A percentile compares a stretch with the other conserved stretches of the same genome.
These are phyloP conservation scores for Paramecium primaurelia DNA, from an alignment of 73 alveolate species.

Conservation along the genomic window DNA sequence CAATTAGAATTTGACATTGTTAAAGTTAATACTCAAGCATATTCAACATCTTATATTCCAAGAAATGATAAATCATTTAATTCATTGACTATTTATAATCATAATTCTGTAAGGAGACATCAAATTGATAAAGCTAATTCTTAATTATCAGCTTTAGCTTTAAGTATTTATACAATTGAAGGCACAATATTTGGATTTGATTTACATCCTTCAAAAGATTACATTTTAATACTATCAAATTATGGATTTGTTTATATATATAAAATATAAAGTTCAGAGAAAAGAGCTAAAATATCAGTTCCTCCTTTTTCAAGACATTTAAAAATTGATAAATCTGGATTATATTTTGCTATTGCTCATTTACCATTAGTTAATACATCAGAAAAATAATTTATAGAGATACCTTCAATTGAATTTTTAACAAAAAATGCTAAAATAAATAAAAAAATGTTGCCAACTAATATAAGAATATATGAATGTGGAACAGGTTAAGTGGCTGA, in stretches of 20 bases:
- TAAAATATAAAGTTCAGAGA: background rate
- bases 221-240: background rate
- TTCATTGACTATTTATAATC: slow-evolving; percentile 13
- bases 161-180: slow-evolving; percentile 1
- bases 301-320: slow-evolving; percentile 30
- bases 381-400: background rate
- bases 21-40: background rate
- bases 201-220: slow-evolving; percentile 28
- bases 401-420: slow-evolving; percentile 20
- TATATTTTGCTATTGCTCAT: slow-evolving; percentile 29
- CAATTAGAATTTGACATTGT: background rate
- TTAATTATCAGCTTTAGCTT: slow-evolving; percentile 2
- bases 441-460: slow-evolving; percentile 1
- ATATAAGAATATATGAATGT: slow-evolving; percentile 31
- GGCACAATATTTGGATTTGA: slow-evolving; percentile 32
- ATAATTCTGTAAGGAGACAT: slow-evolving; percentile 1
- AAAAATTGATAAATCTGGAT: slow-evolving; percentile 26
- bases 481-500: slow-evolving; percentile 9
- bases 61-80: slow-evolving; percentile 4
- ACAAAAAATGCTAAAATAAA: background rate
- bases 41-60: background rate
- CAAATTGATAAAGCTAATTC: slow-evolving; percentile 5
- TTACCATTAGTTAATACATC: background rate
- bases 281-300: slow-evolving; percentile 38
- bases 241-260: slow-evolving; percentile 17